phyloP scores from a whole-genome alignment of 352 stramenopile species.

The Saprolegnia parasitica region DNA sequence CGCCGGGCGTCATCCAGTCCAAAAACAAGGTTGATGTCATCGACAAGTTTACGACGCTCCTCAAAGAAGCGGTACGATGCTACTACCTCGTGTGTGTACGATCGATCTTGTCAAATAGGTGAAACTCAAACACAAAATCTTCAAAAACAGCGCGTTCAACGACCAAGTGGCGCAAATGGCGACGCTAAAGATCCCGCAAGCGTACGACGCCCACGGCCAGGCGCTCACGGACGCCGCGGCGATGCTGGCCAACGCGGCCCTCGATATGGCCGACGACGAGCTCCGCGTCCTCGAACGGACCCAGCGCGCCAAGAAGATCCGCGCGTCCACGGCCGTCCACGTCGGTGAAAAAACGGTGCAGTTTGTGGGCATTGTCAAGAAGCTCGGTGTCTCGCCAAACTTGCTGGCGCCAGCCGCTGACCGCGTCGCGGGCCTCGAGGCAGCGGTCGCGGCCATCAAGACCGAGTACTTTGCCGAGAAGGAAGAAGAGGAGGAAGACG shows the following conservation, averaged over 20 bases:
- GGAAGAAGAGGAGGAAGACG: constrained; percentile 81
- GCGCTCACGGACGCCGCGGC: constrained; percentile 61
- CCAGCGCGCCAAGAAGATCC: constrained; percentile 76
- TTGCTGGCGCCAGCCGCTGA: not conserved
- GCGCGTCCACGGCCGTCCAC: constrained; percentile 59
- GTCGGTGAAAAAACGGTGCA: constrained; percentile 68
- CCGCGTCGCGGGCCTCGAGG: constrained; percentile 46
- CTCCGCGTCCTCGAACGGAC: constrained; percentile 57
- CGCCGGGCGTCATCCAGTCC: constrained; percentile 53
- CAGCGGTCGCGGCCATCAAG: constrained; percentile 42
- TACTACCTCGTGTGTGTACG: not conserved
- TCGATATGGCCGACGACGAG: constrained; percentile 78
- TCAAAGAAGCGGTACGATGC: constrained; percentile 59
- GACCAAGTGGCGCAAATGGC: constrained; percentile 52
- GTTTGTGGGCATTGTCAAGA: constrained; percentile 80
- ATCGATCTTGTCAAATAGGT: constrained; percentile 29
- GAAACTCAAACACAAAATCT: constrained; percentile 86
- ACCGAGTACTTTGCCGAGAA: constrained; percentile 59
- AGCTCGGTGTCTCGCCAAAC: constrained; percentile 40
- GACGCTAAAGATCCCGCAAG: constrained; percentile 57
- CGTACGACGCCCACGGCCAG: constrained; percentile 58
- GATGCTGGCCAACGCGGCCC: constrained; percentile 53
- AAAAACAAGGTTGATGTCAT: constrained; percentile 83
- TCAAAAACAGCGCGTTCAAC: constrained; percentile 65
- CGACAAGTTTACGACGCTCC: constrained; percentile 76